Evolutionary conservation across 148 eudicot species (phyloP), one percentile per base, ranked within the genome.

Genomic region (Heliamphora exappendiculata): DNA sequence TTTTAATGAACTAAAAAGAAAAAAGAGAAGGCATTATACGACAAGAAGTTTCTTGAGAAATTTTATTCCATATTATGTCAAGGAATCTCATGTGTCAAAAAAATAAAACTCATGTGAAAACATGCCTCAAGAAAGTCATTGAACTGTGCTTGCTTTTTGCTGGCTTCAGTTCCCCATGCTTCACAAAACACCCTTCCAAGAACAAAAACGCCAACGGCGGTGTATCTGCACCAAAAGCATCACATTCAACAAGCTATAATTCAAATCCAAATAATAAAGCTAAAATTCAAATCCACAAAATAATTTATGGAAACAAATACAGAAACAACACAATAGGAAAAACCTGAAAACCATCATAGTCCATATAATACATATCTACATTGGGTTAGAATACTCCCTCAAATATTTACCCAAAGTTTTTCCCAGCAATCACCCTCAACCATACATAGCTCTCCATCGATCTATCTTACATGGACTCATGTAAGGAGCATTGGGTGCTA

Each of bases 131-230:
- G 93, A 78, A 86, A 95, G n/a, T 88, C 93, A 73, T 91, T 92
- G 82, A 95, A 93, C 81, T 95, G 96, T 70, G 93, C 86, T 83
- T 95, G 97, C 84, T 91, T 95, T 78, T 80, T 87, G 76, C 84
- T 75, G n/a, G 97, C 96, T 81, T 79, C 84, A 60, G 76, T 26
- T 29, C 96, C 97, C 99, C 99, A 95, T 75, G 97, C 93, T 86
- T 91, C 94, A 73, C 88, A 84, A 76, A 95, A 89, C 85, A 78
- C 88, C 84, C 94, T 87, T 80, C 93, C 99, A 78, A 95, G 97
- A 75, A 95, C 99, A 85, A 95, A 93, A 67, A 93, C 94, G 66
- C 99, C 99, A 75, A 95, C 97, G 72, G 97, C 97, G 81, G 99
- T 91, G 87, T 92, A 95, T 83, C 99, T 95, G 84, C 76, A 78